Base-by-base conservation (phyloP, 768 basidiomycete genomes). In the Trametes maxima region DNA sequence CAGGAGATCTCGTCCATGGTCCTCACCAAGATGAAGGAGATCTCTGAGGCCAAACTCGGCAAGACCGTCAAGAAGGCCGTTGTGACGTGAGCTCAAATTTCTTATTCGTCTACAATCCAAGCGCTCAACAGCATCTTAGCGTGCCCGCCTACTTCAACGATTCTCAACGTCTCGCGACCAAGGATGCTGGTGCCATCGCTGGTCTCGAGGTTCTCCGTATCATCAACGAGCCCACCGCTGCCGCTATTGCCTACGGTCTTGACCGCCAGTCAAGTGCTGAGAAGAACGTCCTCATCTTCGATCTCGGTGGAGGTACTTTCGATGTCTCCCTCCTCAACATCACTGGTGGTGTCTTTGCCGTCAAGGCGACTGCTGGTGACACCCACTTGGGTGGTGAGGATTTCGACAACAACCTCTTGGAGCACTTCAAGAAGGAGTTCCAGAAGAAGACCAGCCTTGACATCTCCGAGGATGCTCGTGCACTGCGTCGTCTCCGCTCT, bases 1-100 rank as follows among this genome's bases (percentile, higher is more conserved):
- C 95, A 95, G 80, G 97, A 99, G 79, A 95, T 99, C 74, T 99
- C 97, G n/a, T 92, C 97, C 65, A 99, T 98, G 97, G 97, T 99
- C 69, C 88, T 99, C 70, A 85, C 83, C 66, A 99, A 99, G 83
- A 98, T 99, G 95, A 98, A 97, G 86, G 97, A 98, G 78, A 97
- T 95, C 70, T 94, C 96, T 46, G 97, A 99, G 81, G 94, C 96
- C 67, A 98, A 99, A 80, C 91, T 99, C 68, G 95, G 97, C 70
- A 96, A 95, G 84, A 88, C 89, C 48, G 94, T 98, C 76, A 95
- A 94, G 81, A 98, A 98, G 82, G 97, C 97, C 57, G 97, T 99
- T 65, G 89, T 99, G 78, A 97, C 95, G 94, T 94, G 77, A 67
- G 92, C 82, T 17, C 42, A 53, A 24, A 39, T 37, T 24, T 57